Conservation (phyloP, 176 grass and related monocot genomes). For the Panicum miliaceum region DNA sequence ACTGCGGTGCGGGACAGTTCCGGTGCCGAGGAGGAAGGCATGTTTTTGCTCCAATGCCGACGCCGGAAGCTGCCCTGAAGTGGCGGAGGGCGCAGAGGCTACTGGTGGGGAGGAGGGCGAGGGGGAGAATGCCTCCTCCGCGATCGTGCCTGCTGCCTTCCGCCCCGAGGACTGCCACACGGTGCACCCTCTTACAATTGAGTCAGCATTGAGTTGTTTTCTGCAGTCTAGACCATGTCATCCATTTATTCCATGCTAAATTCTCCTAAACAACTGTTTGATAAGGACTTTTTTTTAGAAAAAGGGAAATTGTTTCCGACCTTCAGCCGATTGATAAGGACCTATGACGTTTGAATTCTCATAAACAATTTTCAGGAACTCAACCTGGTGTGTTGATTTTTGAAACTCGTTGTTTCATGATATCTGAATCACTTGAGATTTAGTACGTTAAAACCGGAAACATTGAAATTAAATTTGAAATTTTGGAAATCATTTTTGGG, state of each 20-base stretch:
- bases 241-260: not conserved
- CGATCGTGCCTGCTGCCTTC: constrained; percentile 46
- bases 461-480: not conserved
- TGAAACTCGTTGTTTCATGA: not conserved
- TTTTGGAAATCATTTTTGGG: not conserved
- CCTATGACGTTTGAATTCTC: not conserved
- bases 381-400: not conserved
- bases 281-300: not conserved
- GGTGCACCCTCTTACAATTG: constrained; percentile 31
- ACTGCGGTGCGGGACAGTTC: constrained; percentile 22
- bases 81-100: constrained; percentile 21
- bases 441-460: not conserved
- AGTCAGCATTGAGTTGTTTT: not conserved
- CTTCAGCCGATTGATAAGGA: not conserved
- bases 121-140: constrained; percentile 40
- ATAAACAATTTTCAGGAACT: not conserved
- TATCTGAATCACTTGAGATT: not conserved
- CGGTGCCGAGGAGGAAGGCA: constrained; percentile 31
- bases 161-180: constrained; percentile 71
- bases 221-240: not conserved
- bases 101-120: constrained; percentile 24
- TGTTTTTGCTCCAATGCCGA: constrained; percentile 53
- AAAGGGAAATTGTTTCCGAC: too few species aligned
- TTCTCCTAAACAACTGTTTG: not conserved
- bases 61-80: constrained; percentile 20